Evolutionary conservation across 2,329 filamentous ascomycete species (phyloP).

Genomic region (Escovopsis sp.): DNA sequence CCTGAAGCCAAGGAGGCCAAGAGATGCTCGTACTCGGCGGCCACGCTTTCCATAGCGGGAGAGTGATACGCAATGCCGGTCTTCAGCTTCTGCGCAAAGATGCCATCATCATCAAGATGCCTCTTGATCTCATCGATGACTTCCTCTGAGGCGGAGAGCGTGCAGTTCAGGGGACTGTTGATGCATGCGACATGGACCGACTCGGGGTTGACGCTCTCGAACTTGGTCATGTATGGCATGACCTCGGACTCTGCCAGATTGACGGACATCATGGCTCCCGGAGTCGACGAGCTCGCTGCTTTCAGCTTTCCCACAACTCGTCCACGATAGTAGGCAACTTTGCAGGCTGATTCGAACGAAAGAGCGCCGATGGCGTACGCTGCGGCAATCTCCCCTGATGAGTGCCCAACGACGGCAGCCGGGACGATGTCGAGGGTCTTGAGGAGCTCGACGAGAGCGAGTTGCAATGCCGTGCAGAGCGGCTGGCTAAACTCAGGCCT

Average conservation of each 20-base stretch:
- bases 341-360: constrained; percentile 17
- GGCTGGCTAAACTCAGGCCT: constrained; percentile 15
- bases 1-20: constrained; percentile 3
- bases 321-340: constrained; percentile 24
- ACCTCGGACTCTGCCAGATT: neutral
- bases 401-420: constrained; percentile 22
- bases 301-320: constrained; percentile 2
- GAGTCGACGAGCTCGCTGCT: neutral
- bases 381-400: constrained; percentile 25
- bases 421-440: constrained; percentile 15
- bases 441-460: constrained; percentile 25
- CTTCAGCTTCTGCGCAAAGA: constrained; percentile 11
- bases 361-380: constrained; percentile 23
- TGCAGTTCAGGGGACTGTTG: constrained; percentile 17
- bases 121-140: constrained; percentile 11
- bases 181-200: constrained; percentile 13
- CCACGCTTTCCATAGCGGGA: constrained; percentile 10
- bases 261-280: constrained; percentile 3
- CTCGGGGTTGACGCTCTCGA: neutral
- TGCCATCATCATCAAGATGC: constrained; percentile 11
- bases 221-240: no score
- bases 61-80: constrained; percentile 12
- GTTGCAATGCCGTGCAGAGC: constrained; percentile 21
- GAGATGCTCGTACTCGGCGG: constrained; percentile 26
- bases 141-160: constrained; percentile 12